Percentiles rank a stretch among this genome's conserved stretches.
These are phyloP conservation scores for Epichloe typhina DNA, from an alignment of 2,329 filamentous ascomycete species.

Conservation along the genomic window DNA sequence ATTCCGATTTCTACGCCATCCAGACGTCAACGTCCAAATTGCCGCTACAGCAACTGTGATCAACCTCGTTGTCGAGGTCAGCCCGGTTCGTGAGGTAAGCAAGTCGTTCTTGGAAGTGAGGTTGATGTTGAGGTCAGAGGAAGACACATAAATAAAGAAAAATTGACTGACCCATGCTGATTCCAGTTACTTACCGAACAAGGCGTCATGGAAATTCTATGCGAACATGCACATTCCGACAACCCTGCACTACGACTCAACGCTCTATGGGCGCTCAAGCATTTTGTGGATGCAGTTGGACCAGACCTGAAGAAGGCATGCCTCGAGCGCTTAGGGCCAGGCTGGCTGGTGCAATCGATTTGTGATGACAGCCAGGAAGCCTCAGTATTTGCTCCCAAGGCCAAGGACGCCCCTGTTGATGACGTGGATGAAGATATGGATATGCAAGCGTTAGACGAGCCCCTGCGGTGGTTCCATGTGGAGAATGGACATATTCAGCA, in stretches of 20 bases:
- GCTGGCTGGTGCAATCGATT: slow-evolving; percentile 72
- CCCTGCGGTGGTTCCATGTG: slow-evolving; percentile 23
- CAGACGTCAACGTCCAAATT: slow-evolving; percentile 66
- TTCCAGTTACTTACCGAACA: slow-evolving; percentile 56
- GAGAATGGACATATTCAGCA: slow-evolving; percentile 19
- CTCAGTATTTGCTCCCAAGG: slow-evolving; percentile 27
- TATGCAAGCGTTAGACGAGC: slow-evolving; percentile 36
- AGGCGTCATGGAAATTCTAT: slow-evolving; percentile 64
- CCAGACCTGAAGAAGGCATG: slow-evolving; percentile 64
- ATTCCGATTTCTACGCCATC: slow-evolving; percentile 60
- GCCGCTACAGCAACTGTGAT: slow-evolving; percentile 74
- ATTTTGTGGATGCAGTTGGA: slow-evolving; percentile 62
- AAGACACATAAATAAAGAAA: neutral
- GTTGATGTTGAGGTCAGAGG: neutral
- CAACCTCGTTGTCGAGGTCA: slow-evolving; percentile 79
- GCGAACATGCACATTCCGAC: slow-evolving; percentile 69
- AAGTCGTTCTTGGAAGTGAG: neutral
- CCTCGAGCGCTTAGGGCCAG: slow-evolving; percentile 61
- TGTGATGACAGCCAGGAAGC: slow-evolving; percentile 47
- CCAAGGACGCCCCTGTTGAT: slow-evolving; percentile 17
- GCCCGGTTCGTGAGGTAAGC: slow-evolving; percentile 77
- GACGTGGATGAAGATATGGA: slow-evolving; percentile 46
- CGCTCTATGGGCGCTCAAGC: slow-evolving; percentile 87
- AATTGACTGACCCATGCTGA: slow-evolving; percentile 9
- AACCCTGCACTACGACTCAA: slow-evolving; percentile 71